Evolutionary conservation across 495 filamentous ascomycete genomes (phyloP).

Genomic region (Aspergillus baeticus): DNA sequence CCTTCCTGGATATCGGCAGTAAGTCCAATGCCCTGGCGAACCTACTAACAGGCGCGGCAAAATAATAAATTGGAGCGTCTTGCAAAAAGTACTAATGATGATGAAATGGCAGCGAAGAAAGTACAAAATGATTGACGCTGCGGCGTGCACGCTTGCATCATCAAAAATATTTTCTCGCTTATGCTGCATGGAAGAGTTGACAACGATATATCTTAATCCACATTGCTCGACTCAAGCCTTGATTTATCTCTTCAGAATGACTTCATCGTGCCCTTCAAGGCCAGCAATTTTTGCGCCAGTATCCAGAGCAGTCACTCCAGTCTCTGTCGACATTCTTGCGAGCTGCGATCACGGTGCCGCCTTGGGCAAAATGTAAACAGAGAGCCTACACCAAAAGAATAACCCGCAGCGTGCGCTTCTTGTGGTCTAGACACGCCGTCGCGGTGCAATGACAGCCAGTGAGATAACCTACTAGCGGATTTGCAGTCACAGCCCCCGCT

Average conservation of each 20-base stretch:
- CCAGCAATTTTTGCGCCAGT: neutral
- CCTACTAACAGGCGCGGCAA: conserved; percentile 10
- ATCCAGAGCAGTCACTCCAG: neutral
- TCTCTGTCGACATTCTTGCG: neutral
- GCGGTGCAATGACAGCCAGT: conserved; percentile 17
- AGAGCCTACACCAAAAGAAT: conserved; percentile 1
- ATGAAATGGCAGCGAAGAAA: conserved; percentile 12
- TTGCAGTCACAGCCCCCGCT: conserved; percentile 10
- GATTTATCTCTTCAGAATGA: conserved; percentile 8
- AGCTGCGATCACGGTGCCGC: neutral
- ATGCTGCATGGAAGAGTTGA: conserved; percentile 12
- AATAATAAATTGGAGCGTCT: conserved; percentile 6
- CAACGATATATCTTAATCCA: conserved; percentile 8
- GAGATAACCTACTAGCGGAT: conserved; percentile 10
- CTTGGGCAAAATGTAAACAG: conserved; percentile 14
- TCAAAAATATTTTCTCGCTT: conserved; percentile 9
- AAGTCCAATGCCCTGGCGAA: conserved; percentile 8
- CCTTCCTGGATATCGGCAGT: conserved; percentile 20
- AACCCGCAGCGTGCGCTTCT: conserved; percentile 2
- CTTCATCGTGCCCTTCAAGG: neutral
- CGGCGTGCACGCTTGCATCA: conserved; percentile 14
- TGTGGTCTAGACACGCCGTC: conserved; percentile 15
- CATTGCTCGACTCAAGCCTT: conserved; percentile 4
- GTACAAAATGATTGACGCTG: conserved; percentile 8
- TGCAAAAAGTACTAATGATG: conserved; percentile 10